Evolutionary conservation across 2,329 filamentous ascomycete genomes (phyloP).

Genomic region (Phialemonium atrogriseum): DNA sequence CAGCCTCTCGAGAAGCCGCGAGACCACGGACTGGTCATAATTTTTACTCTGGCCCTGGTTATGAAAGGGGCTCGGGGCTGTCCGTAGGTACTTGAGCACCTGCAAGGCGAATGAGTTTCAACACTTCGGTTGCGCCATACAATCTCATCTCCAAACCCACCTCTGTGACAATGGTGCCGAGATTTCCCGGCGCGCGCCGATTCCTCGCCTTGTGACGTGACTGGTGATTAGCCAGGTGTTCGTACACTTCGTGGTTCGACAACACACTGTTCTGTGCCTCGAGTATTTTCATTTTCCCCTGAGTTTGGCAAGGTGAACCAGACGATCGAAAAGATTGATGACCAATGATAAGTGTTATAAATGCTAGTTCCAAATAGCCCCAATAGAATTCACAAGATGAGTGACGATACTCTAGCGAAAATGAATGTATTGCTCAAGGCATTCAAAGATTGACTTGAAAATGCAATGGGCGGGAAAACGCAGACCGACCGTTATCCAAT

Average conservation of each 20-base stretch:
- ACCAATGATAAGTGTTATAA: no score
- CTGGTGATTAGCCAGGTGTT: conserved; percentile 51
- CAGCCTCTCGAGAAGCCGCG: conserved; percentile 44
- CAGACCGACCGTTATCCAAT: no score
- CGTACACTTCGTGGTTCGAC: conserved; percentile 66
- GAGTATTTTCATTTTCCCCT: conserved; percentile 62
- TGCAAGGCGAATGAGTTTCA: conserved; percentile 17
- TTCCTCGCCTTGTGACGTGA: conserved; percentile 41
- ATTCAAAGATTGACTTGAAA: no score
- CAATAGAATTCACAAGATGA: no score
- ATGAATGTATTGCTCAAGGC: no score
- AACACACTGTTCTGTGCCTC: conserved; percentile 62
- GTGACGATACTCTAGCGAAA: no score
- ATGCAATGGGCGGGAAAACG: no score
- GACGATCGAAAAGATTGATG: no score
- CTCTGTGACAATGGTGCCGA: conserved; percentile 56
- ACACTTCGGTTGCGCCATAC: conserved; percentile 29
- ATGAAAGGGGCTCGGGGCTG: conserved; percentile 46
- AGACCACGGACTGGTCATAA: conserved; percentile 45
- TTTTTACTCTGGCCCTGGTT: conserved; percentile 36
- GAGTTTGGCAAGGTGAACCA: no score
- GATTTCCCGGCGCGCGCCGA: conserved; percentile 45
- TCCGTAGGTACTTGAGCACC: conserved; percentile 53
- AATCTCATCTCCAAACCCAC: no score
- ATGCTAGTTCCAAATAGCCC: no score